Percentiles rank a stretch among this genome's conserved stretches.
Conservation (phyloP, 1,284 basidiomycete genomes). For the Ganoderma boninense region DNA sequence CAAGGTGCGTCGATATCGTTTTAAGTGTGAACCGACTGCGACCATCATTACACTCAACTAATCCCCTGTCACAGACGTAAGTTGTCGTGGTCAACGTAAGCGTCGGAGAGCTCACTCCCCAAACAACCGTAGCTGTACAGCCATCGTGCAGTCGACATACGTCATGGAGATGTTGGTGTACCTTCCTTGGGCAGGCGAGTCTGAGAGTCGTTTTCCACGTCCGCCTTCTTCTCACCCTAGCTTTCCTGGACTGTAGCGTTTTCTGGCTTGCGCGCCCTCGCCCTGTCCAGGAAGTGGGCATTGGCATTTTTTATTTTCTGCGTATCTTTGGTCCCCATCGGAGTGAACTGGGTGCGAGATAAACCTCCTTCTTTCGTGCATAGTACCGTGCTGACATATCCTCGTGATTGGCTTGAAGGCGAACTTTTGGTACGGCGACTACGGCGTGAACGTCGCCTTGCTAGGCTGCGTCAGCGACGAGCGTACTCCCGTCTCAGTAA, state of each 20-base stretch:
- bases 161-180: conserved; percentile 5
- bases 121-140: not conserved
- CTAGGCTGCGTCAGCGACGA: not conserved
- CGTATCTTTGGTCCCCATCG: not conserved
- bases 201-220: not conserved
- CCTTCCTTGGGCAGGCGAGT: conserved; percentile 12
- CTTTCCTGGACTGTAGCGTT: not conserved
- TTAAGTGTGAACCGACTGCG: too few species aligned
- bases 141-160: not conserved
- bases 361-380: not conserved
- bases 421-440: not conserved
- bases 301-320: not conserved
- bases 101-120: not conserved
- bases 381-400: not conserved
- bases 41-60: not conserved
- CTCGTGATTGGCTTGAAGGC: not conserved
- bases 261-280: conserved; percentile 5
- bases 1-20: not conserved
- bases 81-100: not conserved
- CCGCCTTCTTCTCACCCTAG: not conserved
- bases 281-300: not conserved
- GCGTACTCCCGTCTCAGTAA: not conserved
- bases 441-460: not conserved
- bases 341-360: not conserved
- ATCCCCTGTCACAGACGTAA: not conserved